These are phyloP conservation scores for Sarcocystis neurona DNA, from an alignment of 169 alveolate species.

Conservation along the genomic window DNA sequence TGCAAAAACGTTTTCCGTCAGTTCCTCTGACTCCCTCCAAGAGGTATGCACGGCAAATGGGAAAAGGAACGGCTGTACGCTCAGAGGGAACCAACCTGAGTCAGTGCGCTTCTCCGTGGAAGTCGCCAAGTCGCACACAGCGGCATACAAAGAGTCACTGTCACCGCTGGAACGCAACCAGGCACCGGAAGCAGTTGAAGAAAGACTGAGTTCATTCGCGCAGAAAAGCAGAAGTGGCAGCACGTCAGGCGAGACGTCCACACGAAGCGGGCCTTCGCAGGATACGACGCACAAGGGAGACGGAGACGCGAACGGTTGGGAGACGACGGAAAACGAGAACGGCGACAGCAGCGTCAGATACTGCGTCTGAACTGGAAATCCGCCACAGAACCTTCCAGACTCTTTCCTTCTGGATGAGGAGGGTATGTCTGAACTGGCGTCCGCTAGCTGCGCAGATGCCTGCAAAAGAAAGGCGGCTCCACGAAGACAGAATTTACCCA, in stretches of 20 bases:
- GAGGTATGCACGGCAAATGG: not conserved
- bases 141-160: not conserved
- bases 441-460: not conserved
- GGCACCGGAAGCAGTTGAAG: not conserved
- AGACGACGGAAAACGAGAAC: not conserved
- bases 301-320: constrained; percentile 20
- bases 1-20: too few relatives aligned
- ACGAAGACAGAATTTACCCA: too few relatives aligned
- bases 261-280: not conserved
- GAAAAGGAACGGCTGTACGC: not conserved
- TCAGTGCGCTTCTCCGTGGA: not conserved
- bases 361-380: not conserved
- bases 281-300: not conserved
- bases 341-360: not conserved
- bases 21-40: too few relatives aligned
- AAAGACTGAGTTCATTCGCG: not conserved
- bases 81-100: not conserved
- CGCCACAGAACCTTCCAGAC: not conserved
- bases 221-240: not conserved
- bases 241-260: not conserved
- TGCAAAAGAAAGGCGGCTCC: not conserved
- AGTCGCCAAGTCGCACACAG: not conserved
- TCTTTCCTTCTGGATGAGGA: not conserved
- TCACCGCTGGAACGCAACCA: not conserved
- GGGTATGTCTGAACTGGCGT: not conserved